A percentile compares a stretch with the other conserved stretches of the same genome.
Conservation (phyloP, 108 stramenopile genomes). For the Skeletonema costatum region DNA sequence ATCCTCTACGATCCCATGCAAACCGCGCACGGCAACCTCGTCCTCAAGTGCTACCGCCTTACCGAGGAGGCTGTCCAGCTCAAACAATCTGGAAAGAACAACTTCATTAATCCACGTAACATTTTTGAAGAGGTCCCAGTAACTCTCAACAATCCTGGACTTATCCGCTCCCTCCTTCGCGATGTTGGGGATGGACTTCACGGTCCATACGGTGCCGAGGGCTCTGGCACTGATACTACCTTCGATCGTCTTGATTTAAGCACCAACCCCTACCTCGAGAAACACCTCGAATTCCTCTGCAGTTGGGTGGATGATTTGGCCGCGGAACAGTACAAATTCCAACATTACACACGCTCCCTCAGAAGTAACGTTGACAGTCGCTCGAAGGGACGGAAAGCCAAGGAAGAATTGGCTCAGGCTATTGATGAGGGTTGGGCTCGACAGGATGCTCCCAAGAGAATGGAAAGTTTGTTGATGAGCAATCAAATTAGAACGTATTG, state of each 20-base stretch:
- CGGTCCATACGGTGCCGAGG: conserved; percentile 38
- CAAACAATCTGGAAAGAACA: conserved; percentile 62
- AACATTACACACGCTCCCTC: conserved; percentile 76
- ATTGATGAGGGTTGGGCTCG: conserved; percentile 60
- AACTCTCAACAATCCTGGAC: conserved; percentile 83
- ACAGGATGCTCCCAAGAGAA: conserved; percentile 73
- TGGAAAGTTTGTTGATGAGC: conserved; percentile 91
- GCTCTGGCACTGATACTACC: conserved; percentile 51
- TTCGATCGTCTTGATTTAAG: conserved; percentile 91
- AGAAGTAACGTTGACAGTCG: conserved; percentile 46
- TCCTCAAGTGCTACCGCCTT: conserved; percentile 92
- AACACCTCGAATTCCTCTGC: conserved; percentile 94
- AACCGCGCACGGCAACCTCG: conserved; percentile 88
- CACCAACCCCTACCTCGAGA: conserved; percentile 94
- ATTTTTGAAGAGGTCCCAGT: conserved; percentile 96
- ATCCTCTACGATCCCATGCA: conserved; percentile 97
- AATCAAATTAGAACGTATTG: conserved; percentile 95
- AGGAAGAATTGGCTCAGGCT: conserved; percentile 35
- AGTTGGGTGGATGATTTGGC: conserved; percentile 96
- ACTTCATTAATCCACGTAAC: conserved; percentile 76
- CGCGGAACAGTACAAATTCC: conserved; percentile 88
- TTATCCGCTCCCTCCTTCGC: conserved; percentile 84
- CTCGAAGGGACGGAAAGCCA: conserved; percentile 55
- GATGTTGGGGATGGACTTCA: conserved; percentile 71
- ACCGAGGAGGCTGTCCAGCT: conserved; percentile 85